These are phyloP conservation scores for Kazachstania bromeliacearum DNA, from an alignment of 805 yeast species.

Conservation along the genomic window DNA sequence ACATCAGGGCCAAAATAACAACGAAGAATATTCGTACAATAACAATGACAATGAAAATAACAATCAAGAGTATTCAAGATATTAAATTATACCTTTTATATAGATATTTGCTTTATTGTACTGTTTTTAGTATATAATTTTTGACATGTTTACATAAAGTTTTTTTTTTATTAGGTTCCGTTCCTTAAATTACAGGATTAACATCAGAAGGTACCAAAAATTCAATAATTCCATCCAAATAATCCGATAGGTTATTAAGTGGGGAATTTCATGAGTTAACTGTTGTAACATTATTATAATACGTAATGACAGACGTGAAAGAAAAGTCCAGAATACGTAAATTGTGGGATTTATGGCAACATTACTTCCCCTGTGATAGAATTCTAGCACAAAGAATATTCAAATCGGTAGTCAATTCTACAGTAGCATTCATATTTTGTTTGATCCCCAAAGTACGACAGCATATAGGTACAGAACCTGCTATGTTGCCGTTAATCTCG, in stretches of 20 bases:
- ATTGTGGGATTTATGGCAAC: conserved; percentile 4
- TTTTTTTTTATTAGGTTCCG: too few relatives aligned
- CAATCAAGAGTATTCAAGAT: neutral
- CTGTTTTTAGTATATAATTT: too few relatives aligned
- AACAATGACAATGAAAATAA: conserved; percentile 1
- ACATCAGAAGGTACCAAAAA: too few relatives aligned
- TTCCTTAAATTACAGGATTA: too few relatives aligned
- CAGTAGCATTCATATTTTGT: conserved; percentile 35
- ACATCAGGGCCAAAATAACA: neutral
- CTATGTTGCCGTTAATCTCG: conserved; percentile 37
- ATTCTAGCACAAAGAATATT: conserved; percentile 31
- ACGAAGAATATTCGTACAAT: neutral
- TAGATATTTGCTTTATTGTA: too few relatives aligned
- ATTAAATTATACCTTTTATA: neutral
- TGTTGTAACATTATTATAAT: too few relatives aligned
- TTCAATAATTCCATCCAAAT: too few relatives aligned
- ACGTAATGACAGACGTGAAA: too few relatives aligned
- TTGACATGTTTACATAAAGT: too few relatives aligned
- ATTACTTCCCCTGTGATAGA: conserved; percentile 26
- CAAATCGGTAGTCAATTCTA: conserved; percentile 32
- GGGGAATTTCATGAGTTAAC: too few relatives aligned
- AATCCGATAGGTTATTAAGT: too few relatives aligned
- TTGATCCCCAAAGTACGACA: conserved; percentile 30
- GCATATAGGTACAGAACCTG: conserved; percentile 34
- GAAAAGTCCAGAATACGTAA: too few relatives aligned